Conservation (phyloP, 2,329 filamentous ascomycete species). For the Mycosphaerella sp. region DNA sequence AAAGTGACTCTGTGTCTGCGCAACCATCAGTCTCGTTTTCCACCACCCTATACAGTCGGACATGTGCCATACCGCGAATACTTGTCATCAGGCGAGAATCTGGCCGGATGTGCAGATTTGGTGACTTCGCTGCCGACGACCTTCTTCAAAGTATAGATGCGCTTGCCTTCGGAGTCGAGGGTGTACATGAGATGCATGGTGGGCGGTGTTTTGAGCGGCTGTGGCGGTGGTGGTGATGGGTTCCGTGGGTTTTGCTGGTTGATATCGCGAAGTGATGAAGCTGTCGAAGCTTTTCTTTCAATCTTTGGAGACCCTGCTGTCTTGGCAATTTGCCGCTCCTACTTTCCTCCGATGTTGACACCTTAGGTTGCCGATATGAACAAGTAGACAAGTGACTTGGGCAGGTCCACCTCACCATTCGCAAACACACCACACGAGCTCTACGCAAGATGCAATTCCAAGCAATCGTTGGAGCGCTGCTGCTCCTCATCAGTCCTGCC, state of each 20-base stretch:
- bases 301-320: not conserved
- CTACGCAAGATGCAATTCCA: conserved; percentile 4
- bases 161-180: conserved; percentile 72
- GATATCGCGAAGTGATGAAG: conserved; percentile 3
- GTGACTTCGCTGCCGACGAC: conserved; percentile 74
- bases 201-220: conserved; percentile 9
- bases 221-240: not conserved
- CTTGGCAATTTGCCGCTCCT: not conserved
- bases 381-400: conserved; percentile 11
- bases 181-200: conserved; percentile 80
- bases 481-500: conserved; percentile 54
- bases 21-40: not conserved
- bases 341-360: not conserved
- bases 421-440: not conserved
- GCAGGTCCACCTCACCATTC: not conserved
- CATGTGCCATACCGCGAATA: conserved; percentile 61
- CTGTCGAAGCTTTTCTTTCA: not conserved
- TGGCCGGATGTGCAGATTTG: conserved; percentile 90
- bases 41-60: not conserved
- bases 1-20: conserved; percentile 80
- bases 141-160: conserved; percentile 94
- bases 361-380: not conserved
- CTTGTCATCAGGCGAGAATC: conserved; percentile 98
- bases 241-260: not conserved
- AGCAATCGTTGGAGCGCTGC: conserved; percentile 34